Conservation (phyloP, 2,329 filamentous ascomycete species). For the Trichoderma sp. region DNA sequence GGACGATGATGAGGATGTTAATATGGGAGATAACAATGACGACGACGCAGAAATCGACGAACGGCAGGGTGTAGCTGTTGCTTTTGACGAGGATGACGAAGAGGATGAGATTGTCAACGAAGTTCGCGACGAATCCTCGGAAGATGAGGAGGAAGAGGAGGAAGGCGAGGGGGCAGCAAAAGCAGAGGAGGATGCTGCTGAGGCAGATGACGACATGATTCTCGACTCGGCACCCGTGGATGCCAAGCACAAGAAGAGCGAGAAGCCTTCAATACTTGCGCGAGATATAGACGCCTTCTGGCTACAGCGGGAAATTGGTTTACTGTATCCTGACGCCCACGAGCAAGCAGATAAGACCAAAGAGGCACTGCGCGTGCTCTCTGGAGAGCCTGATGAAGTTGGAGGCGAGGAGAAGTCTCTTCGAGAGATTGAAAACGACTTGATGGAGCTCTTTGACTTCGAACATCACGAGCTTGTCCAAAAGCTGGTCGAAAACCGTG, state of each 20-base stretch:
- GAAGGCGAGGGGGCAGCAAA: slow-evolving; percentile 62
- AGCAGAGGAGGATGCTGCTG: slow-evolving; percentile 56
- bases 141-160: slow-evolving; percentile 72
- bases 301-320: slow-evolving; percentile 90
- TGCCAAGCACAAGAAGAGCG: slow-evolving; percentile 52
- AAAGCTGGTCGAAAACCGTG: slow-evolving; percentile 86
- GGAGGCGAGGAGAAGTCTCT: slow-evolving; percentile 83
- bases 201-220: slow-evolving; percentile 80
- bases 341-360: slow-evolving; percentile 91
- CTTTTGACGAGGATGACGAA: slow-evolving; percentile 92
- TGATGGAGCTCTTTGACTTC: slow-evolving; percentile 98
- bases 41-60: slow-evolving; percentile 82
- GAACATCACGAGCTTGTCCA: slow-evolving; percentile 92
- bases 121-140: slow-evolving; percentile 84
- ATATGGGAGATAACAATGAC: slow-evolving; percentile 66
- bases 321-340: slow-evolving; percentile 87
- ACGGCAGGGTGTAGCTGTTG: slow-evolving; percentile 93
- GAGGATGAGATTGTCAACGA: slow-evolving; percentile 78
- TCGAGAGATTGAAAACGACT: slow-evolving; percentile 94
- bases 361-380: slow-evolving; percentile 79
- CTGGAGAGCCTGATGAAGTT: slow-evolving; percentile 69
- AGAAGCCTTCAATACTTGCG: slow-evolving; percentile 70
- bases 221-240: slow-evolving; percentile 68
- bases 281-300: slow-evolving; percentile 97
- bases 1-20: slow-evolving; percentile 90